Percentiles rank a stretch among this genome's conserved stretches.
phyloP scores from a whole-genome alignment of 139 green algal genomes.

The Closterium sp. region DNA sequence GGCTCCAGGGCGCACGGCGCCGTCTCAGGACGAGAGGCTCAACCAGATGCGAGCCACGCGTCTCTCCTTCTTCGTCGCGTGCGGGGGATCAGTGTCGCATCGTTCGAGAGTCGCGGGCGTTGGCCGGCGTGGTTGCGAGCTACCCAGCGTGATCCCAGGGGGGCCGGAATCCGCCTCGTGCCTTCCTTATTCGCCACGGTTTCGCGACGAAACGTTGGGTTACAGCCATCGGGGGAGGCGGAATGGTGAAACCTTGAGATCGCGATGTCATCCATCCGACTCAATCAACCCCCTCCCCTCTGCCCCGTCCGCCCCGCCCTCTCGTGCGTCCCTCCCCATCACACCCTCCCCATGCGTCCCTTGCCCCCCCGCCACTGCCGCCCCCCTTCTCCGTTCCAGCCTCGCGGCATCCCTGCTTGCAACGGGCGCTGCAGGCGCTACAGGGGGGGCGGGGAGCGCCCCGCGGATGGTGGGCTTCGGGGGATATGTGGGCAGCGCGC shows the following conservation, averaged over 20 bases:
- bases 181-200: not conserved
- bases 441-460: not conserved
- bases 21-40: no score
- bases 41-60: not conserved
- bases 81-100: not conserved
- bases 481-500: conserved; percentile 2
- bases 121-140: not conserved
- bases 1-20: no score
- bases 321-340: no score
- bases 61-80: not conserved
- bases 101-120: not conserved
- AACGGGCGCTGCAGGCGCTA: not conserved
- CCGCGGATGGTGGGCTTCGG: not conserved
- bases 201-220: not conserved
- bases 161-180: not conserved
- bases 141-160: not conserved
- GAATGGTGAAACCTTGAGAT: not conserved
- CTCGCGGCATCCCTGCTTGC: not conserved
- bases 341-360: not conserved
- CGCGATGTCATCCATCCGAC: not conserved
- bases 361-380: not conserved
- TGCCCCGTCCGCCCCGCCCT: no score
- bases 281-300: no score
- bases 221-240: not conserved
- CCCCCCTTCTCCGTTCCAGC: not conserved